These are phyloP conservation scores for Gracilaria vermiculophylla DNA, from an alignment of 23 red algal genomes.

Conservation along the genomic window DNA sequence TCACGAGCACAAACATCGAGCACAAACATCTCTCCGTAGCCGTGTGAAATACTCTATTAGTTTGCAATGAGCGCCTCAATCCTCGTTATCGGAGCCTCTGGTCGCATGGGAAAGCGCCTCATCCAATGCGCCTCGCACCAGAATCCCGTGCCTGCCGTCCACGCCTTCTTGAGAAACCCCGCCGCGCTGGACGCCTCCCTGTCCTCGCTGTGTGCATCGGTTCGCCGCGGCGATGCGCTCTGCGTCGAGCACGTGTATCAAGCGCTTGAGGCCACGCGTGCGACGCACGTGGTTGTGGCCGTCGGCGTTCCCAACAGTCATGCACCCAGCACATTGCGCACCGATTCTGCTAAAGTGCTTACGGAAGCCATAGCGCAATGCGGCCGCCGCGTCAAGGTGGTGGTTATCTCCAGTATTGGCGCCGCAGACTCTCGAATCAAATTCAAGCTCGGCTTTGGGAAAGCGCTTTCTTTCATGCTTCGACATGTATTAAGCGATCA, in stretches of 20 bases:
- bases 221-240: constrained; percentile 7
- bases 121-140: constrained; percentile 2
- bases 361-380: neutral
- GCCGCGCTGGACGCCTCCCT: neutral
- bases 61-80: constrained; percentile 45
- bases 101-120: constrained; percentile 52
- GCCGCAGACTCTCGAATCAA: neutral
- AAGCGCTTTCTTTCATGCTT: neutral
- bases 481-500: neutral
- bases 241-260: neutral
- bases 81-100: constrained; percentile 80
- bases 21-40: no score
- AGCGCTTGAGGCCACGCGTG: constrained; percentile 15
- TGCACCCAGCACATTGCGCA: neutral
- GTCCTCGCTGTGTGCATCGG: neutral
- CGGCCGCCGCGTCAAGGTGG: neutral
- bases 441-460: neutral
- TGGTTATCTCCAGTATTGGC: neutral
- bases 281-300: neutral
- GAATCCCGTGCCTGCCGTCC: neutral
- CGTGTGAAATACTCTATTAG: no score
- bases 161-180: constrained; percentile 25
- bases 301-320: constrained; percentile 20
- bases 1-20: no score
- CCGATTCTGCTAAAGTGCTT: neutral